A percentile compares a stretch with the other conserved stretches of the same genome.
phyloP scores from a whole-genome alignment of 345 rosid species.

The Camelina neglecta region DNA sequence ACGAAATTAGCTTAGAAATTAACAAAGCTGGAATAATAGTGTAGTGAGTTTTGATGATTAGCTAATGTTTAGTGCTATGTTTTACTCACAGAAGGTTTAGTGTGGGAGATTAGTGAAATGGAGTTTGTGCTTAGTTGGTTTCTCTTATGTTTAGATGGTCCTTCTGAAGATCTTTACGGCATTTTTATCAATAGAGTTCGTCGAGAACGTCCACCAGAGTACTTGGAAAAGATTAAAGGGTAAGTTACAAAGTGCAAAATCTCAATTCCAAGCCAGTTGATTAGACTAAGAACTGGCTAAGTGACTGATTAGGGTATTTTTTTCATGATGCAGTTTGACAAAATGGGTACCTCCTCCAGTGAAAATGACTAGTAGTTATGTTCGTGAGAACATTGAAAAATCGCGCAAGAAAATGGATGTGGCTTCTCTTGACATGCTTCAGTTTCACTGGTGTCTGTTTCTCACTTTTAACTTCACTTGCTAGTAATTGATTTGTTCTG shows the following conservation, averaged over 20 bases:
- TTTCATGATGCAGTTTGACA: constrained; percentile 67
- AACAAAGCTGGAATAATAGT: too few species aligned
- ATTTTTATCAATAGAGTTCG: constrained; percentile 82
- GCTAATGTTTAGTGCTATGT: too few species aligned
- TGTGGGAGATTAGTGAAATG: not conserved
- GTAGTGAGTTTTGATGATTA: too few species aligned
- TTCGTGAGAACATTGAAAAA: constrained; percentile 66
- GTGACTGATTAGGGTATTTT: not conserved
- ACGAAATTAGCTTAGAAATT: too few species aligned
- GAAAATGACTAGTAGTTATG: constrained; percentile 86
- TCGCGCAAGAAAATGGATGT: constrained; percentile 95
- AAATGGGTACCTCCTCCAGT: constrained; percentile 99
- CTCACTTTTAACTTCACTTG: not conserved
- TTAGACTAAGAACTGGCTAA: not conserved
- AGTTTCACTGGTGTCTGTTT: constrained; percentile 86
- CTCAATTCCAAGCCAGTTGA: too few species aligned
- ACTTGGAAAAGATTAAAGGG: constrained; percentile 77
- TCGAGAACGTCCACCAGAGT: constrained; percentile 77
- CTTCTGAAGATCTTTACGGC: constrained; percentile 96
- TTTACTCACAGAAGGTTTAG: too few species aligned
- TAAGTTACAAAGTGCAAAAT: constrained; percentile 39
- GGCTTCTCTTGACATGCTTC: constrained; percentile 94
- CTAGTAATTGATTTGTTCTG: not conserved
- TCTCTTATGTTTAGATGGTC: constrained; percentile 62
- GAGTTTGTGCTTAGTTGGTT: not conserved